Evolutionary conservation across 139 green algal genomes (phyloP).

Genomic region (Gonium pectorale): DNA sequence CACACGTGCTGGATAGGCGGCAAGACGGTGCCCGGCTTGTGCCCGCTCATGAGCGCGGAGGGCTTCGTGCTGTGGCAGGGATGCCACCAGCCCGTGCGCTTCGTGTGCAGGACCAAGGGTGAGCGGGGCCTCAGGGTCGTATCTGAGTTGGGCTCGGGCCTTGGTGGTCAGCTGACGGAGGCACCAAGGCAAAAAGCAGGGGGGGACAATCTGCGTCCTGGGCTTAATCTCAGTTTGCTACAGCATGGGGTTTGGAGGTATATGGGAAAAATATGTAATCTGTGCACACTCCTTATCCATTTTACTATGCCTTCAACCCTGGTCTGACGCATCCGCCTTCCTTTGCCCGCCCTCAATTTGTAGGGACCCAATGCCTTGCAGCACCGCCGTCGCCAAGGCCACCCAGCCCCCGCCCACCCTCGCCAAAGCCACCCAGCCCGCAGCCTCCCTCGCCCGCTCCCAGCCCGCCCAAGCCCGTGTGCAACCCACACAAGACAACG

Average conservation of each 20-base stretch:
- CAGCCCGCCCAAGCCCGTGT: background rate
- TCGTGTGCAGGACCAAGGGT: conserved; percentile 15
- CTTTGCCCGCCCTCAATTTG: too few relatives aligned
- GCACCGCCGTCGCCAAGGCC: background rate
- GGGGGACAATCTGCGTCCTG: background rate
- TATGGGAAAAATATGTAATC: too few relatives aligned
- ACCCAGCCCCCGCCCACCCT: background rate
- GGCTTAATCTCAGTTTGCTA: background rate
- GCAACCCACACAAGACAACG: too few relatives aligned
- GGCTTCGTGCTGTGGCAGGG: background rate
- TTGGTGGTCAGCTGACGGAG: background rate
- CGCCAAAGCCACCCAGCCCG: background rate
- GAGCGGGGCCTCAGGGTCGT: background rate
- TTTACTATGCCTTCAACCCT: too few relatives aligned
- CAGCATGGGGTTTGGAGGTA: too few relatives aligned
- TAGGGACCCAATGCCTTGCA: too few relatives aligned
- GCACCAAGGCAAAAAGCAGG: too few relatives aligned
- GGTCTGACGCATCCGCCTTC: too few relatives aligned
- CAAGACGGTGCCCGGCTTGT: background rate
- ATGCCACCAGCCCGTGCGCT: background rate
- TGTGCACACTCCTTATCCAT: too few relatives aligned
- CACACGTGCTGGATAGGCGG: background rate
- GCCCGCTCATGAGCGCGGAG: background rate
- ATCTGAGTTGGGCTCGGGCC: background rate
- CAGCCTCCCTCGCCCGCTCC: background rate